Evolutionary conservation across 768 basidiomycete species (phyloP), one percentile per base, ranked within the genome.

Genomic region (Tephrocybe rancida): DNA sequence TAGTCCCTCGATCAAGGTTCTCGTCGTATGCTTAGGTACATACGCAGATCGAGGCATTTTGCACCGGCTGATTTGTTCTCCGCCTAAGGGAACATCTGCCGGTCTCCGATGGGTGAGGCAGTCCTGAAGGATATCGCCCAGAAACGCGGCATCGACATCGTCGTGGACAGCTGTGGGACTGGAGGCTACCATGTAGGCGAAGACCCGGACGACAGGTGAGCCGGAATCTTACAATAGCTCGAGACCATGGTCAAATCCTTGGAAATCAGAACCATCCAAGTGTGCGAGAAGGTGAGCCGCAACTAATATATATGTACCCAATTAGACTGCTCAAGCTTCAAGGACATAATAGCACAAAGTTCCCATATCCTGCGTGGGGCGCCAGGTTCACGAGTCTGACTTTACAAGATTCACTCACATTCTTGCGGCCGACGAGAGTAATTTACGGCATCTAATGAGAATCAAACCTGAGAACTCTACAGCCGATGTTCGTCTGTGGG

Each of bases 51-150:
- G 16, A 27, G 6, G 37, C 18, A 3, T 24, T 30, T 29, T 21
- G 10, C 26, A 24, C 32, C 3, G 5, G 18, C 27, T 44, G 10
- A 43, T 43, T 21, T 9, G 35, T 21, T 32, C 44, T 18, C 18
- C 38, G 21, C 19, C 25, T 9, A 57, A 78, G 90, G 90, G 11
- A 92, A 92, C 65, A 92, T 92, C 54, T 92, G 92, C 65, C 86
- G 94, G 29, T 93, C 91, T 21, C 93, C 94, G 0, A 92, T 96
- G 85, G 94, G 92, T 26, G 92, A 95, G 72, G 94, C 92, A 2
- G 90, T 95, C 21, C 77, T 95, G 26, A 77, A 73, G 55, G 78
- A 91, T 49, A 79, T 84, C 52, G 90, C 88, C 8, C 70, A 75
- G 44, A 78, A 85, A 61, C 84, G 89, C 29, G 84, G 83, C 11